A percentile compares a stretch with the other conserved stretches of the same genome.
Evolutionary conservation across 164 flowering plant species (phyloP).

Genomic region (Berberis thunbergii): DNA sequence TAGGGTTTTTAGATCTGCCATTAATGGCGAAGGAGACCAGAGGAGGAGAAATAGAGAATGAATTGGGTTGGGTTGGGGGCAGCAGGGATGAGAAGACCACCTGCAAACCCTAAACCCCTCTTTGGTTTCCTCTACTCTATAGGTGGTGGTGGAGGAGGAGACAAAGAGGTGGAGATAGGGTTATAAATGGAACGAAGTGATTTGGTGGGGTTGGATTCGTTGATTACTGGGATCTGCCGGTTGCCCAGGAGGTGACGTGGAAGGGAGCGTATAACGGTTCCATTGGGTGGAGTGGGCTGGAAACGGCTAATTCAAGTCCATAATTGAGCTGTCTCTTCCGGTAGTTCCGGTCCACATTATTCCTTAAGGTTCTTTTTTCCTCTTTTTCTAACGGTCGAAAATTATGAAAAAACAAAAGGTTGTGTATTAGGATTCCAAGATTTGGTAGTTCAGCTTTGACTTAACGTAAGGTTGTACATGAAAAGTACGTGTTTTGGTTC

Average conservation of each 20-base stretch:
- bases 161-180: background rate
- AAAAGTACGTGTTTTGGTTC: too few species aligned
- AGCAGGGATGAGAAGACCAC: background rate
- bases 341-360: background rate
- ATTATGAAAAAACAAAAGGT: too few species aligned
- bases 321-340: background rate
- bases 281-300: background rate
- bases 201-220: background rate
- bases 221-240: background rate
- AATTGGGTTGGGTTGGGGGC: background rate
- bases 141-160: background rate
- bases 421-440: too few species aligned
- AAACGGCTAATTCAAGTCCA: background rate
- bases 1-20: background rate
- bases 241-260: background rate
- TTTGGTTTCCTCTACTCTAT: background rate
- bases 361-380: background rate
- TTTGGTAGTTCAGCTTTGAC: too few species aligned
- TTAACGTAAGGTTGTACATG: too few species aligned
- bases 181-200: background rate
- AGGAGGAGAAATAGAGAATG: background rate
- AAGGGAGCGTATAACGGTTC: background rate
- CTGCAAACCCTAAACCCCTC: slow-evolving; percentile 1
- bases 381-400: background rate
- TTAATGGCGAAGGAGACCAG: background rate